Evolutionary conservation across 2,329 filamentous ascomycete genomes (phyloP), one percentile per base, ranked within the genome.

Genomic region (Phialophora tarda): DNA sequence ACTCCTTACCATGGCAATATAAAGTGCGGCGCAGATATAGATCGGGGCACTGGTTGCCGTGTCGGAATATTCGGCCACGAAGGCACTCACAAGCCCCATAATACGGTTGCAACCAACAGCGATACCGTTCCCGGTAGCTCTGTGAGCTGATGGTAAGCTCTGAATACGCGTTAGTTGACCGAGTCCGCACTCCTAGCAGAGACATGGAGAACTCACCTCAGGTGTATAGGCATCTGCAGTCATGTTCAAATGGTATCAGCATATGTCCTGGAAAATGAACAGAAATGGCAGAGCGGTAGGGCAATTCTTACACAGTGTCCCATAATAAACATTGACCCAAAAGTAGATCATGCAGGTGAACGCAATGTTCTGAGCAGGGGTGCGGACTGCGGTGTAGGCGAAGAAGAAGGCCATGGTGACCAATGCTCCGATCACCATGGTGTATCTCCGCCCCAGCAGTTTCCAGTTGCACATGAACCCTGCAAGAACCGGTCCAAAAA

Each of bases 141-240:
- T 83, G 73, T 93, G 89, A 0, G 89, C 89, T 53, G 84, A 88
- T 83, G 26, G 86, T 28, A 73, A 59, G 63, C 63, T 66, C 66
- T 69, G 26, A 21, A 41, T 23, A 21, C n/a, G 23, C 30, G 59
- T 61, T 28, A 61, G 59, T 26, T 30, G 28, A 55, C 11, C 48
- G 48, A 12, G 30, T 28, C 14, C 21, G 23, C 28, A 28, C 11
- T 53, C 24, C 14, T 10, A 8, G 21, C 21, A 28, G 21, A 28
- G 14, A 23, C 11, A 14, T 53, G 21, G 4, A 34, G 17, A 93
- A 93, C 63, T 60, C 48, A 93, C 83, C 74, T 93, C 91, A 0
- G 91, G 91, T 0, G 91, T 93, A 72, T 91, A 93, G 0, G 87
- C 85, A 74, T 93, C 93, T 0, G 93, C 78, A 0, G 93, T 90